Conservation (phyloP, 495 filamentous ascomycete species). For the Aspergillus hancockii region DNA sequence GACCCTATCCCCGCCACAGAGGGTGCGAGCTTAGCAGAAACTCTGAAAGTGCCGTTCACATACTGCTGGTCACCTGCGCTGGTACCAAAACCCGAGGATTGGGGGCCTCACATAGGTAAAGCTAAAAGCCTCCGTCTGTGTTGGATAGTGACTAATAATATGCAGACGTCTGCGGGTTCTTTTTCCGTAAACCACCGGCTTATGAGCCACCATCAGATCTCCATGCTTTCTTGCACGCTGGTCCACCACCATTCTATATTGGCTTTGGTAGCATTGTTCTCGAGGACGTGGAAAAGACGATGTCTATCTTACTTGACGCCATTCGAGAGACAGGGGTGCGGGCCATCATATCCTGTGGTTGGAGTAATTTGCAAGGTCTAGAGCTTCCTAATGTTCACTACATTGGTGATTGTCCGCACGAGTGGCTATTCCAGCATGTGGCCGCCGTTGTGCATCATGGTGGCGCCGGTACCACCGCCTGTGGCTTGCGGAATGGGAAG, state of each 20-base stretch:
- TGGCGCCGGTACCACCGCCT: conserved; percentile 66
- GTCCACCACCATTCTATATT: conserved; percentile 62
- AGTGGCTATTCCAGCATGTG: conserved; percentile 67
- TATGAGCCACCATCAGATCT: conserved; percentile 56
- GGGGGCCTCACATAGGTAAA: conserved; percentile 56
- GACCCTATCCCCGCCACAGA: conserved; percentile 46
- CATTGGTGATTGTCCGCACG: conserved; percentile 62
- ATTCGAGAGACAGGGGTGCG: conserved; percentile 50
- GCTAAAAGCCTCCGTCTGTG: no score
- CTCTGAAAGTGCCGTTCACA: conserved; percentile 59
- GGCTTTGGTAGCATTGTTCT: conserved; percentile 68
- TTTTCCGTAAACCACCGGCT: conserved; percentile 51
- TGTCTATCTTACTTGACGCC: conserved; percentile 60
- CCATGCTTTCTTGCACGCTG: conserved; percentile 50
- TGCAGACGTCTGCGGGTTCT: conserved; percentile 60
- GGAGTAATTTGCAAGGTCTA: conserved; percentile 60
- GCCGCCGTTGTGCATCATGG: conserved; percentile 65
- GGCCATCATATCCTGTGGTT: conserved; percentile 63
- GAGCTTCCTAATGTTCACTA: conserved; percentile 53
- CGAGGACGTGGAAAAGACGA: no score
- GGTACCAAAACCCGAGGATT: conserved; percentile 64
- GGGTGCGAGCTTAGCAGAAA: conserved; percentile 36
- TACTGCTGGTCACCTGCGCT: conserved; percentile 67
- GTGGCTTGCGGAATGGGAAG: conserved; percentile 54
- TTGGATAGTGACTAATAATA: no score